phyloP scores from a whole-genome alignment of 345 rosid genomes.

The Streptanthus diversifolius region DNA sequence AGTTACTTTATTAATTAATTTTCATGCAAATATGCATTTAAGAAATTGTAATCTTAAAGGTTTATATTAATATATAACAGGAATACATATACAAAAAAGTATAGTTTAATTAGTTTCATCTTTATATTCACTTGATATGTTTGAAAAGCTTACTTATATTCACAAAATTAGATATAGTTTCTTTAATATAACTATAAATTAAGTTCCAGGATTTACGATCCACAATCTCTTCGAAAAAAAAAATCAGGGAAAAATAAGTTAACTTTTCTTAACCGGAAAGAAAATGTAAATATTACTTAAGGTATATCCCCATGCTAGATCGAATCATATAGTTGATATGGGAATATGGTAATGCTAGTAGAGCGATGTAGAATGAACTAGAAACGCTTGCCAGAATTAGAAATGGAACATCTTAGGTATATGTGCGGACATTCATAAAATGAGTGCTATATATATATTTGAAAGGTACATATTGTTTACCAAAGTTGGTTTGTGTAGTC shows the following conservation, averaged over 20 bases:
- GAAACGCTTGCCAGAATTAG: background rate
- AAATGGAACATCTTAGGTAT: background rate
- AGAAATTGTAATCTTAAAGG: background rate
- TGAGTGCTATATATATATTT: no score
- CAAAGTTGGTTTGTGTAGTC: background rate
- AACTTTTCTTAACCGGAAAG: background rate
- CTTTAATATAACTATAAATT: background rate
- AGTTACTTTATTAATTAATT: background rate
- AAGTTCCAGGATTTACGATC: background rate
- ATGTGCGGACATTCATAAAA: background rate
- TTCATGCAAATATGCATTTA: background rate
- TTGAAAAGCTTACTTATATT: background rate
- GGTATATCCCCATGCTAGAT: background rate
- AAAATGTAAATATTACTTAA: background rate
- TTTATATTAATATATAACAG: no score
- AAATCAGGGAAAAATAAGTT: no score
- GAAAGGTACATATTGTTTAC: background rate
- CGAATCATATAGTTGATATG: background rate
- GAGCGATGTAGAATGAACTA: background rate
- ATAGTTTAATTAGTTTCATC: background rate
- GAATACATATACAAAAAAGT: background rate
- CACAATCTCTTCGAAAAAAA: background rate
- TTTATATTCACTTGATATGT: background rate
- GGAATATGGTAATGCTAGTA: background rate
- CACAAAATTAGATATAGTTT: background rate